Evolutionary conservation across 2,329 filamentous ascomycete species (phyloP).

Genomic region (Trichoderma polysporum): DNA sequence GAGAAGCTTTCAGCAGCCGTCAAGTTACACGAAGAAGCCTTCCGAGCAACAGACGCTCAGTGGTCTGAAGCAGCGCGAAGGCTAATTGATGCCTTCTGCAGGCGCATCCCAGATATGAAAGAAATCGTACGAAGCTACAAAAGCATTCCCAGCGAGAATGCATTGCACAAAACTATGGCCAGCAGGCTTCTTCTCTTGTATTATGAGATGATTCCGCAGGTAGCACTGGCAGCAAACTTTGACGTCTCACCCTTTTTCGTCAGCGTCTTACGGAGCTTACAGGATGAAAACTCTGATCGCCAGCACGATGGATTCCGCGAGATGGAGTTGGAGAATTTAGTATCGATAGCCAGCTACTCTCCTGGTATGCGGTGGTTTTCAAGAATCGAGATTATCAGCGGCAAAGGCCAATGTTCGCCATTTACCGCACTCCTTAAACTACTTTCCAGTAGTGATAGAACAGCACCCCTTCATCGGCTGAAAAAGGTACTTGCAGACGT

Average conservation of each 20-base stretch:
- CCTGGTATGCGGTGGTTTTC: constrained; percentile 89
- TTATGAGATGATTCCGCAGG: constrained; percentile 76
- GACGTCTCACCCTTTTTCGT: constrained; percentile 80
- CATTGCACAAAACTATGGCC: constrained; percentile 75
- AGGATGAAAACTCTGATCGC: constrained; percentile 51
- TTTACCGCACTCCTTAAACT: constrained; percentile 67
- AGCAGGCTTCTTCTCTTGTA: constrained; percentile 79
- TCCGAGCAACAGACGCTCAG: constrained; percentile 39
- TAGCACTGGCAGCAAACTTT: constrained; percentile 80
- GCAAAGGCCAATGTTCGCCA: constrained; percentile 52
- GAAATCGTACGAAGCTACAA: constrained; percentile 75
- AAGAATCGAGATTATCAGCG: constrained; percentile 61
- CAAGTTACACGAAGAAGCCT: constrained; percentile 55
- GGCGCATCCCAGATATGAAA: constrained; percentile 77
- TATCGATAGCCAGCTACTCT: constrained; percentile 77
- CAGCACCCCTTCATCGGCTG: constrained; percentile 44
- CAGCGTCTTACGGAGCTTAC: constrained; percentile 62
- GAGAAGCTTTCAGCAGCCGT: constrained; percentile 71
- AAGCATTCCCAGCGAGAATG: constrained; percentile 63
- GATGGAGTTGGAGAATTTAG: constrained; percentile 77
- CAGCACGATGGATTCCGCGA: constrained; percentile 56
- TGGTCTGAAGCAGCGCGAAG: constrained; percentile 71
- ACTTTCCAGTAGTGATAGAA: constrained; percentile 33
- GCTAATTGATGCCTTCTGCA: constrained; percentile 72
- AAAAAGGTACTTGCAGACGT: constrained; percentile 59